Conservation (phyloP, 2,329 filamentous ascomycete genomes). For the Sclerotiophoma versabilis region DNA sequence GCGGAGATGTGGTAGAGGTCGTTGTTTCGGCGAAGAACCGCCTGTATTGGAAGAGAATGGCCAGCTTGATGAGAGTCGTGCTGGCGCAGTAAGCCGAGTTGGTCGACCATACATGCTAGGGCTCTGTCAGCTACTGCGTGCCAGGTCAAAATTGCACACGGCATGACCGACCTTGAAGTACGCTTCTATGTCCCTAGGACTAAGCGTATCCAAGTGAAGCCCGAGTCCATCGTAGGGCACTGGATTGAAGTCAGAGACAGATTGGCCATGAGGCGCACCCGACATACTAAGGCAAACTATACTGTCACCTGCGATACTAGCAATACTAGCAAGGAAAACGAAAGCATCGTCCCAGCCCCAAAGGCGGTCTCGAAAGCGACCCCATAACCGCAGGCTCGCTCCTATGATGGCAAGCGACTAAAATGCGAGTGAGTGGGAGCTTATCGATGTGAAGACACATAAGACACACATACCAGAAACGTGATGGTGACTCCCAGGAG, state of each 20-base stretch:
- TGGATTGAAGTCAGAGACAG: conserved; percentile 13
- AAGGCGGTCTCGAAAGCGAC: conserved; percentile 35
- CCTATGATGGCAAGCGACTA: conserved; percentile 38
- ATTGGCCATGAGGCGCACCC: too few relatives aligned
- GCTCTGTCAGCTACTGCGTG: not conserved
- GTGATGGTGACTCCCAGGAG: conserved; percentile 36
- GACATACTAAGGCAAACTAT: conserved; percentile 44
- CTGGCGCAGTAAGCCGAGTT: conserved; percentile 42
- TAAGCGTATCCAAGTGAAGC: conserved; percentile 41
- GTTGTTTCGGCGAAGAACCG: conserved; percentile 42
- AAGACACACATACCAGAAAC: conserved; percentile 35
- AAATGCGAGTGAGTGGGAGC: conserved; percentile 2
- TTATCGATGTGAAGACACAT: not conserved
- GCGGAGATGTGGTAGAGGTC: conserved; percentile 9
- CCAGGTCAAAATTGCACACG: too few relatives aligned
- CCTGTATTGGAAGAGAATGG: conserved; percentile 48
- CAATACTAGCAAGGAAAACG: conserved; percentile 37
- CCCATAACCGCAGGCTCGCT: conserved; percentile 40
- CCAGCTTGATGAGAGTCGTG: conserved; percentile 47
- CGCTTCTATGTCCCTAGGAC: conserved; percentile 10
- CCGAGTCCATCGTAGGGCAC: conserved; percentile 46
- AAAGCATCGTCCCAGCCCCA: conserved; percentile 49
- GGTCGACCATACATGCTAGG: conserved; percentile 40
- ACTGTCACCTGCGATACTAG: conserved; percentile 34
- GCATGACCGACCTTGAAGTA: conserved; percentile 40